Base-by-base conservation (phyloP, 345 rosid species). In the Corymbia maculata region DNA sequence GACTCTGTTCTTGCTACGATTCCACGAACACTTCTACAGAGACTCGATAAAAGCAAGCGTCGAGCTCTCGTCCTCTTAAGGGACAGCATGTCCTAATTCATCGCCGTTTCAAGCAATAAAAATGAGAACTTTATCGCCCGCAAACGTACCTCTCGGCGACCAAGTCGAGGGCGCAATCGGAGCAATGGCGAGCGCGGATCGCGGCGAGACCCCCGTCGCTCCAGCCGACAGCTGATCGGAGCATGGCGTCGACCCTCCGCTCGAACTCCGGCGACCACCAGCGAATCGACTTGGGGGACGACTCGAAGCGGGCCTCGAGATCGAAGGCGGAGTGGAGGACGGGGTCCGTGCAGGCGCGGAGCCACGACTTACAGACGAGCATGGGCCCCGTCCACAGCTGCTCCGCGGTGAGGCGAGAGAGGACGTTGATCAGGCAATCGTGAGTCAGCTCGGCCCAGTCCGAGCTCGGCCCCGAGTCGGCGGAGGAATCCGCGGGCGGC, bases 331-430 rank as follows among this genome's bases (percentile, higher is more conserved):
- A 68, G 94, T 94, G 90, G 86, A 97, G 95, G 85, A 91, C 91
- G n/a, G 96, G 95, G 90, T 96, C 98, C 89, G 91, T 90, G 95
- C 91, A 92, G 85, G 93, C 95, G 84, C 66, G 89, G 53, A 92
- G 93, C 99, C 98, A 97, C 22, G 96, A 90, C 85, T 94, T 96
- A 93, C 97, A 91, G 13, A 92, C 98, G 61, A 96, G 84, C 95
- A 97, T 93, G 79, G 99, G 93, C 28, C 99, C 98, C 2, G 79
- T 95, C 99, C 98, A 96, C 91, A 95, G 95, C 75, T 95, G 93
- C 85, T 93, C 92, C 36, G 93, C 30, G 32, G 94, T 88, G 86
- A 97, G 95, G 70, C 98, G 92, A 1, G 98, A 93, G 90, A 97
- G 89, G 94, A 96, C 92, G 94, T 93, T 94, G 89, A 91, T 85